Percentiles rank a stretch among this genome's conserved stretches.
Conservation (phyloP, 148 eudicot species). For the Fagopyrum homotropicum region DNA sequence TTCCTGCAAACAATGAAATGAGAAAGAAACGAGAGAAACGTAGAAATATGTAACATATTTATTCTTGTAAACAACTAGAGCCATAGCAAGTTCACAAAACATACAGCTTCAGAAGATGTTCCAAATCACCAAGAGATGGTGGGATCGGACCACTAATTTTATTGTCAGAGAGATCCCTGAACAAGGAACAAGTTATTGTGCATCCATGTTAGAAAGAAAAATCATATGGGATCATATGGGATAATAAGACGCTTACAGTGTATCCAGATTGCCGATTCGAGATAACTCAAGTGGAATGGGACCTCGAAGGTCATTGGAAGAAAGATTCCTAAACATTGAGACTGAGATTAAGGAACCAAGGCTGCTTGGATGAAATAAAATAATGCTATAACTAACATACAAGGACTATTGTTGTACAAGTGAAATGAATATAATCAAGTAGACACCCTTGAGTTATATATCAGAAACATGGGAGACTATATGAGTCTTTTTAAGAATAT, state of each 20-base stretch:
- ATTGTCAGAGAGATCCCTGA: conserved; percentile 86
- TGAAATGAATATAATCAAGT: background rate
- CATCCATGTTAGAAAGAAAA: background rate
- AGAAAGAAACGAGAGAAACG: conserved; percentile 1
- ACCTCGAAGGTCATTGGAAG: conserved; percentile 71
- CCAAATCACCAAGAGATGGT: conserved; percentile 87
- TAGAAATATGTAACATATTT: background rate
- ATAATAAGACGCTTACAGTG: conserved; percentile 45
- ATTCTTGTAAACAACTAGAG: background rate
- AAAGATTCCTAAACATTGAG: conserved; percentile 54
- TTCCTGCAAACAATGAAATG: conserved; percentile 32
- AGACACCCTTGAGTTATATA: background rate
- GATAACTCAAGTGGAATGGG: conserved; percentile 87
- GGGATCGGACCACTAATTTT: conserved; percentile 70
- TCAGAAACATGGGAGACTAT: background rate
- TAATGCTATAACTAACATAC: background rate
- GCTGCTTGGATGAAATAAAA: background rate
- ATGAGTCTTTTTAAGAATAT: background rate
- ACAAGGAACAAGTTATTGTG: background rate
- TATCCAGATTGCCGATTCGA: conserved; percentile 93
- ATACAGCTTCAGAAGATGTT: conserved; percentile 93
- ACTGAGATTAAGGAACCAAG: conserved; percentile 7
- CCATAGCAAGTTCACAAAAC: conserved; percentile 11
- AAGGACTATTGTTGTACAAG: background rate
- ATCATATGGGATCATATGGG: background rate